Conservation (phyloP, 352 stramenopile species). For the Pythium rhizo-oryzae region DNA sequence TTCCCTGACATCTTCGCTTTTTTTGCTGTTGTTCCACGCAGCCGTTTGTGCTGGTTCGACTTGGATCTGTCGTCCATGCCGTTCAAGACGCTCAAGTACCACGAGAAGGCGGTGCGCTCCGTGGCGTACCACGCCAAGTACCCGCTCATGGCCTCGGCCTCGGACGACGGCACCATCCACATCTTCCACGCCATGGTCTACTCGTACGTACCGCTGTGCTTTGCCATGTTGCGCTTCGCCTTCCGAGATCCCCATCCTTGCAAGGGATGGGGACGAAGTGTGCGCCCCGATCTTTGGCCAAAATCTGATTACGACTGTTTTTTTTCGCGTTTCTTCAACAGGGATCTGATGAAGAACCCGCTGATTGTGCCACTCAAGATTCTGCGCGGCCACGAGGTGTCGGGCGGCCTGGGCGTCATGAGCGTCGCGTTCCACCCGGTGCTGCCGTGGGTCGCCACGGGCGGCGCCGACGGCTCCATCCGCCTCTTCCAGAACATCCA, state of each 20-base stretch:
- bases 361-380: conserved; percentile 99
- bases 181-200: conserved; percentile 99
- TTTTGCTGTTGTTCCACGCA: conserved; percentile 14
- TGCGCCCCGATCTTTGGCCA: neutral
- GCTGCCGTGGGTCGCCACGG: conserved; percentile 95
- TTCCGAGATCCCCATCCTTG: neutral
- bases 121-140: conserved; percentile 96
- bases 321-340: conserved; percentile 31
- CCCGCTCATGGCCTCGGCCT: conserved; percentile 98
- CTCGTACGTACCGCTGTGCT: conserved; percentile 69
- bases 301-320: conserved; percentile 9
- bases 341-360: conserved; percentile 98
- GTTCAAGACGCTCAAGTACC: conserved; percentile 99
- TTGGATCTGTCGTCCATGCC: conserved; percentile 97
- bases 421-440: conserved; percentile 97
- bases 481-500: conserved; percentile 98
- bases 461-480: conserved; percentile 94
- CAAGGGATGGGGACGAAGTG: conserved; percentile 5
- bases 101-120: conserved; percentile 96
- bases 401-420: conserved; percentile 95
- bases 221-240: neutral
- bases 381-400: conserved; percentile 93
- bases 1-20: neutral
- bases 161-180: conserved; percentile 98
- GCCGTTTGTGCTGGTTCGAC: conserved; percentile 99